Conservation (phyloP, 345 rosid genomes). For the Euphorbia pulcherrima region DNA sequence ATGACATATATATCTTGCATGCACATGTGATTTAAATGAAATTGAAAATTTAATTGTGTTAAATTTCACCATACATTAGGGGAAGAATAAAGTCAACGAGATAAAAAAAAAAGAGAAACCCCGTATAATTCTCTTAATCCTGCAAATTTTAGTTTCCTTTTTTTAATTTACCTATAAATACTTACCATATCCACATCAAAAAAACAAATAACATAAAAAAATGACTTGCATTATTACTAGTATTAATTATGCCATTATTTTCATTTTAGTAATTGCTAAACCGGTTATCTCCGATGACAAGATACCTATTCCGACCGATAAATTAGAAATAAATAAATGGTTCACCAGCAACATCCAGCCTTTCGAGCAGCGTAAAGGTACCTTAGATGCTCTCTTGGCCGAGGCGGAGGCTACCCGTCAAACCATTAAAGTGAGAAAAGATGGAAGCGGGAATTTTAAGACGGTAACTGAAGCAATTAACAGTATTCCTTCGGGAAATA, state of each 20-base stretch:
- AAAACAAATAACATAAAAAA: not conserved
- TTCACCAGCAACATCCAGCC: slow-evolving; percentile 37
- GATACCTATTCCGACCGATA: slow-evolving; percentile 36
- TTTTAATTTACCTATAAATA: not conserved
- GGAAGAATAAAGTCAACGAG: no score
- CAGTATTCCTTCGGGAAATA: slow-evolving; percentile 42
- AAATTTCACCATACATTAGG: not conserved
- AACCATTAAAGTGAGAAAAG: slow-evolving; percentile 38
- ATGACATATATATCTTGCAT: no score
- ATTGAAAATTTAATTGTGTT: no score
- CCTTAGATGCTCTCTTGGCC: slow-evolving; percentile 40
- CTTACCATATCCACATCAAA: not conserved
- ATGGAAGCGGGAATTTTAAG: slow-evolving; percentile 48
- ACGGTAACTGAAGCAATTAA: slow-evolving; percentile 49
- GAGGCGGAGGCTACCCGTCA: slow-evolving; percentile 39
- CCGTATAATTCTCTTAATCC: slow-evolving; percentile 1
- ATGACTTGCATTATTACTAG: not conserved
- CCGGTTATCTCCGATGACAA: slow-evolving; percentile 17
- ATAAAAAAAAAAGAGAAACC: not conserved
- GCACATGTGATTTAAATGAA: no score
- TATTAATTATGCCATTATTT: not conserved
- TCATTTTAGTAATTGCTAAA: slow-evolving; percentile 3
- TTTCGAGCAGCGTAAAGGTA: slow-evolving; percentile 26
- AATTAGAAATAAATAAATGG: slow-evolving; percentile 32
- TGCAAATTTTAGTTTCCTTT: not conserved